Conservation (phyloP, 1,139 yeast genomes). For the Blastobotrys ciferrii region DNA sequence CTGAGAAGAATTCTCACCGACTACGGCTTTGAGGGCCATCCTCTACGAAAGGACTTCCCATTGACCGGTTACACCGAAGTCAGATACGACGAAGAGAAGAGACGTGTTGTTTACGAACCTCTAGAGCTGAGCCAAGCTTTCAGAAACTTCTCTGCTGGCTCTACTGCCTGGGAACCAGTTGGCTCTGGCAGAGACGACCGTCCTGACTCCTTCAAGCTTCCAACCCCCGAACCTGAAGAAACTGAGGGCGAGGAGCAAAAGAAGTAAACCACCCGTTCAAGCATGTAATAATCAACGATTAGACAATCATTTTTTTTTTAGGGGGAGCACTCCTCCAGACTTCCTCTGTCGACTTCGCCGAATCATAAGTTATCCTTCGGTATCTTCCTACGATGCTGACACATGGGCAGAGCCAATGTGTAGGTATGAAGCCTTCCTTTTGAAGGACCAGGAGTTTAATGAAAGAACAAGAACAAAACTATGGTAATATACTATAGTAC, state of each 20-base stretch:
- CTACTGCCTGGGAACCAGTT: conserved; percentile 89
- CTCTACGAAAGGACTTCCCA: conserved; percentile 90
- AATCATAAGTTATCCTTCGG: too few relatives aligned
- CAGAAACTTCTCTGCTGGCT: conserved; percentile 85
- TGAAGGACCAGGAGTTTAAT: too few relatives aligned
- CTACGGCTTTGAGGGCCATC: conserved; percentile 91
- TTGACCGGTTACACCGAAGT: conserved; percentile 89
- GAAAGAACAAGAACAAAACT: too few relatives aligned
- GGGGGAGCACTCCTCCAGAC: too few relatives aligned
- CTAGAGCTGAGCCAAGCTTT: conserved; percentile 88
- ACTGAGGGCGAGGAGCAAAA: conserved; percentile 37
- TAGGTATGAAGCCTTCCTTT: too few relatives aligned
- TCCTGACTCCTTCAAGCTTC: conserved; percentile 78
- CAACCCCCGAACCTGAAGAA: conserved; percentile 73
- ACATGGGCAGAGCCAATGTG: too few relatives aligned
- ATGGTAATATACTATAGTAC: too few relatives aligned
- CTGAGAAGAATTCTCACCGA: conserved; percentile 88
- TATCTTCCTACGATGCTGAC: too few relatives aligned
- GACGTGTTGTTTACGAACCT: conserved; percentile 86
- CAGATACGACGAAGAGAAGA: conserved; percentile 86
- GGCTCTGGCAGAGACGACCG: conserved; percentile 84
- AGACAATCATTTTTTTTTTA: not conserved
- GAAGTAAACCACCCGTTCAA: conserved; percentile 21
- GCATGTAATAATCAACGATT: conserved; percentile 3
- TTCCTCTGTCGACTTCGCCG: too few relatives aligned